Evolutionary conservation across 441 rosid species (phyloP), one percentile per base, ranked within the genome.

Genomic region (Pelargonium fulgidum): DNA sequence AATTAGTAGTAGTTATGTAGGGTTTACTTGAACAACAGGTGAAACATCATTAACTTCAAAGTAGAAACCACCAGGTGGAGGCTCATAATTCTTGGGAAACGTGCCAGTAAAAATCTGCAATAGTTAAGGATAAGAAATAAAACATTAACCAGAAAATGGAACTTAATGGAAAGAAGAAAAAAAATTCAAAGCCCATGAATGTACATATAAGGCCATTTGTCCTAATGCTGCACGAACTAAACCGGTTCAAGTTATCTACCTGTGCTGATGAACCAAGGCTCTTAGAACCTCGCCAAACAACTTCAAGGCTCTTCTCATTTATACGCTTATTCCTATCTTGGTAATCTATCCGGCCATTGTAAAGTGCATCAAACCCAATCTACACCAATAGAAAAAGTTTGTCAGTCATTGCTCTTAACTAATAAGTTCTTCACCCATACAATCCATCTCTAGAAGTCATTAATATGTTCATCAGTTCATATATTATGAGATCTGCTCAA

Each of bases 21-120:
- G 66, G 68, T 69, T 65, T 89, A 94, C 99, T 77, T 95, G 99
- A 72, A 95, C 90, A 84, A 85, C 62, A 2, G 93, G 90, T 62
- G 84, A 81, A 67, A 76, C 80, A 85, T 84, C 97, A 41, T 81
- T 89, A 81, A 95, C 93, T 86, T 95, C 99, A 80, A 83, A 95
- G 83, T 92, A 92, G 86, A 95, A 95, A 68, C 95, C 94, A 70
- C 89, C 79, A n/a, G 62, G 24, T 54, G 99, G 99, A 70, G 98
- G 99, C 75, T 95, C 99, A 71, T 95, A 95, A 78, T 92, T 82
- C 73, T 81, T 59, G 17, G 99, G 99, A 73, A 95, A 95, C 66
- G 99, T 96, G 79, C 98, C 96, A 42, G 99, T 90, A 84, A 92
- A 95, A 70, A 95, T 95, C 98, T 95, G 81, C 70, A 75, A 41